Evolutionary conservation across 2,329 filamentous ascomycete species (phyloP).

Genomic region (Thermochaetoides dissita): DNA sequence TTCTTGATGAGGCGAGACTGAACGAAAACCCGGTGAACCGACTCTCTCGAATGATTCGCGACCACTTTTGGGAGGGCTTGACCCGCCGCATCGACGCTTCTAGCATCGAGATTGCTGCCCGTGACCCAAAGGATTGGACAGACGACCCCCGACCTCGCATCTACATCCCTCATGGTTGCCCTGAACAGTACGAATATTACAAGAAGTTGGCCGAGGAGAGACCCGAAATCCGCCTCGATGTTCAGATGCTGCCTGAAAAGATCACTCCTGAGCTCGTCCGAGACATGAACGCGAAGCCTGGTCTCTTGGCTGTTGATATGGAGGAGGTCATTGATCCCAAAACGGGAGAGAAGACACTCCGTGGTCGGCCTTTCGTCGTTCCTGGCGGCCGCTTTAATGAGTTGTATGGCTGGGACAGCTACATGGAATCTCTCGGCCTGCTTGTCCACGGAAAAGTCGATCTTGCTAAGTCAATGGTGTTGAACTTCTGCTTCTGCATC

Average conservation of each 20-base stretch:
- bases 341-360: conserved; percentile 56
- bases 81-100: conserved; percentile 83
- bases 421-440: conserved; percentile 90
- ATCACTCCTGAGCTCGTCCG: conserved; percentile 72
- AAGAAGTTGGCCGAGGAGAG: conserved; percentile 60
- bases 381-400: conserved; percentile 97
- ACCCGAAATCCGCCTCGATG: conserved; percentile 78
- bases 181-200: conserved; percentile 85
- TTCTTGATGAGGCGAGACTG: conserved; percentile 78
- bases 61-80: conserved; percentile 85
- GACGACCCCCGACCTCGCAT: conserved; percentile 77
- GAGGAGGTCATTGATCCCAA: conserved; percentile 54
- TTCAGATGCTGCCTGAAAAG: conserved; percentile 60
- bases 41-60: conserved; percentile 70
- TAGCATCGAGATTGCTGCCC: conserved; percentile 72
- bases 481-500: conserved; percentile 96
- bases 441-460: conserved; percentile 74
- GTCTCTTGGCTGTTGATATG: conserved; percentile 80
- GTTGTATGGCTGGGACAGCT: conserved; percentile 96
- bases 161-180: conserved; percentile 73
- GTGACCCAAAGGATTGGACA: conserved; percentile 93
- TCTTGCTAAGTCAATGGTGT: conserved; percentile 84
- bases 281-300: conserved; percentile 75
- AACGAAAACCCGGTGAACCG: conserved; percentile 92
- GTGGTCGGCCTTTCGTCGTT: conserved; percentile 87